Evolutionary conservation across 306 rosid species (phyloP).

Genomic region (Quercus parvula): DNA sequence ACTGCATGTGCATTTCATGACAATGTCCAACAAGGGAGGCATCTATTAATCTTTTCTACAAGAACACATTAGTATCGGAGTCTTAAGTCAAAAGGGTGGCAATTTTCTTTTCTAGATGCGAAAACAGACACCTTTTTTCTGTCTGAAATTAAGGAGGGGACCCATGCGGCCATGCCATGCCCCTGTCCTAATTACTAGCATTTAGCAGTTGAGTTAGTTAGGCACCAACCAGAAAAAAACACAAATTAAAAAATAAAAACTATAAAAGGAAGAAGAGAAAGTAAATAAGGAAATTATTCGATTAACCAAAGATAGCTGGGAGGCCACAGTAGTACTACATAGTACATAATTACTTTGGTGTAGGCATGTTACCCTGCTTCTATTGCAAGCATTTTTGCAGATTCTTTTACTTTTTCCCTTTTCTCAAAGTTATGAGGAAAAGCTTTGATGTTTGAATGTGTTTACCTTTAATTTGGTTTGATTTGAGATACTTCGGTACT

Average conservation of each 20-base stretch:
- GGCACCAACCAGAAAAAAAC: background rate
- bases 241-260: background rate
- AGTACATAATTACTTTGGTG: background rate
- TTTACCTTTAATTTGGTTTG: too few relatives aligned
- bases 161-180: background rate
- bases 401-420: too few relatives aligned
- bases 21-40: slow-evolving; percentile 29
- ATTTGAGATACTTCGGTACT: too few relatives aligned
- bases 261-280: background rate
- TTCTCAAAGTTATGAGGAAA: too few relatives aligned
- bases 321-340: background rate
- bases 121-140: background rate
- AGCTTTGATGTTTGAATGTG: too few relatives aligned
- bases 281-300: background rate
- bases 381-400: too few relatives aligned
- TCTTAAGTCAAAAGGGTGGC: slow-evolving; percentile 28
- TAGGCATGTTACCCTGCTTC: too few relatives aligned
- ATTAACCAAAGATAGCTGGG: background rate
- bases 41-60: background rate
- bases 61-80: background rate
- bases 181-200: background rate
- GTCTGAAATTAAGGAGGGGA: slow-evolving; percentile 16
- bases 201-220: slow-evolving; percentile 7
- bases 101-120: background rate
- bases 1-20: slow-evolving; percentile 52